These are phyloP conservation scores for Sporothrix pseudoabietina DNA, from an alignment of 2,329 filamentous ascomycete genomes.

Conservation along the genomic window DNA sequence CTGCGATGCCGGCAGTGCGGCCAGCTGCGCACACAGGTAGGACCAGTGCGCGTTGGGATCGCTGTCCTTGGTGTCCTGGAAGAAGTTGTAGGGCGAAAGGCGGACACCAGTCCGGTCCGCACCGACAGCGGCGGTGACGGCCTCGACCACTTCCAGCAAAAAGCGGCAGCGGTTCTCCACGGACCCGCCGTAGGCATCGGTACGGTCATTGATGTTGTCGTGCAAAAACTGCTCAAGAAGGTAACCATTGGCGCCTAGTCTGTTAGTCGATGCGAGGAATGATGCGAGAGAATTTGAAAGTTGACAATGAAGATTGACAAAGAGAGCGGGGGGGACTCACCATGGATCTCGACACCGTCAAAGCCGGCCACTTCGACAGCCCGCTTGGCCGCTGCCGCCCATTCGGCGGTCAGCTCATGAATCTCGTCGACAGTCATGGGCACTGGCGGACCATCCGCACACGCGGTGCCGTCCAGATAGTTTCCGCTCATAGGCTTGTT, in stretches of 20 bases:
- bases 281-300: background rate
- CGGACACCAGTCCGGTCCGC: slow-evolving; percentile 55
- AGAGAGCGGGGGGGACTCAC: background rate
- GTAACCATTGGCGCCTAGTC: slow-evolving; percentile 44
- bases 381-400: slow-evolving; percentile 54
- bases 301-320: too few relatives aligned
- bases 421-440: slow-evolving; percentile 69
- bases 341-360: slow-evolving; percentile 49
- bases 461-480: slow-evolving; percentile 38
- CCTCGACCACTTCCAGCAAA: slow-evolving; percentile 54
- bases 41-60: slow-evolving; percentile 61
- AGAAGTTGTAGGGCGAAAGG: slow-evolving; percentile 57
- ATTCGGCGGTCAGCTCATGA: slow-evolving; percentile 59
- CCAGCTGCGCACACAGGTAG: slow-evolving; percentile 55
- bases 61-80: slow-evolving; percentile 61
- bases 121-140: slow-evolving; percentile 55
- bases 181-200: slow-evolving; percentile 57
- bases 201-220: slow-evolving; percentile 56
- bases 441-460: slow-evolving; percentile 50
- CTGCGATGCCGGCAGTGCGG: slow-evolving; percentile 44
- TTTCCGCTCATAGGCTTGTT: slow-evolving; percentile 47
- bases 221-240: slow-evolving; percentile 59
- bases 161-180: slow-evolving; percentile 59
- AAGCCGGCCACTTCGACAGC: slow-evolving; percentile 50
- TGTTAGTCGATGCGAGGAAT: background rate